Evolutionary conservation across 768 basidiomycete genomes (phyloP).

Genomic region (Tremella fuciformis): DNA sequence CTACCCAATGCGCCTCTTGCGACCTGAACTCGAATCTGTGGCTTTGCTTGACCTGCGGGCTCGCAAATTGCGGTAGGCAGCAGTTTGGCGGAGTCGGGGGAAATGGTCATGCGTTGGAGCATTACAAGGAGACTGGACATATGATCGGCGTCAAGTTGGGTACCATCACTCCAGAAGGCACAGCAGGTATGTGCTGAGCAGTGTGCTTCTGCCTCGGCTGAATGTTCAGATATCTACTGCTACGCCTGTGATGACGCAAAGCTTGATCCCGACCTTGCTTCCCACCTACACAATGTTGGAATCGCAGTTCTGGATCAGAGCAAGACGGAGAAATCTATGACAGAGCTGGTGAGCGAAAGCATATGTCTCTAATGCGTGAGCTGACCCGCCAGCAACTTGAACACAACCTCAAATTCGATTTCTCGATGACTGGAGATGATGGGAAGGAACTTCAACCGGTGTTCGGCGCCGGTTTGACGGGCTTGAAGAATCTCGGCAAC

Average conservation of each 20-base stretch:
- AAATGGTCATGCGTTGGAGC: constrained; percentile 82
- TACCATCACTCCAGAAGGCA: constrained; percentile 92
- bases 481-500: constrained; percentile 88
- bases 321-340: constrained; percentile 96
- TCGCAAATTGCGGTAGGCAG: constrained; percentile 80
- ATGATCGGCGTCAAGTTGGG: constrained; percentile 87
- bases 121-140: constrained; percentile 71
- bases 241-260: constrained; percentile 83
- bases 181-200: constrained; percentile 62
- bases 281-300: constrained; percentile 76
- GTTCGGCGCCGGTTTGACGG: constrained; percentile 84
- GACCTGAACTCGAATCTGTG: constrained; percentile 87
- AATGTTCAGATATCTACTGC: constrained; percentile 76
- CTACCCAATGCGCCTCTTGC: constrained; percentile 77
- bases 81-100: constrained; percentile 79
- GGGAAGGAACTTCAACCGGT: constrained; percentile 83
- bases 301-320: constrained; percentile 76
- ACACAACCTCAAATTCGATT: constrained; percentile 91
- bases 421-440: constrained; percentile 79
- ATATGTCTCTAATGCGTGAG: not conserved
- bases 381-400: constrained; percentile 73
- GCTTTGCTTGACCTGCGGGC: constrained; percentile 90
- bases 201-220: not conserved
- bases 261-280: constrained; percentile 68
- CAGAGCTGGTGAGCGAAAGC: constrained; percentile 69